Evolutionary conservation across 192 early-diverging fungal genomes (phyloP), one percentile per base, ranked within the genome.

Genomic region (Coemansia sp.): DNA sequence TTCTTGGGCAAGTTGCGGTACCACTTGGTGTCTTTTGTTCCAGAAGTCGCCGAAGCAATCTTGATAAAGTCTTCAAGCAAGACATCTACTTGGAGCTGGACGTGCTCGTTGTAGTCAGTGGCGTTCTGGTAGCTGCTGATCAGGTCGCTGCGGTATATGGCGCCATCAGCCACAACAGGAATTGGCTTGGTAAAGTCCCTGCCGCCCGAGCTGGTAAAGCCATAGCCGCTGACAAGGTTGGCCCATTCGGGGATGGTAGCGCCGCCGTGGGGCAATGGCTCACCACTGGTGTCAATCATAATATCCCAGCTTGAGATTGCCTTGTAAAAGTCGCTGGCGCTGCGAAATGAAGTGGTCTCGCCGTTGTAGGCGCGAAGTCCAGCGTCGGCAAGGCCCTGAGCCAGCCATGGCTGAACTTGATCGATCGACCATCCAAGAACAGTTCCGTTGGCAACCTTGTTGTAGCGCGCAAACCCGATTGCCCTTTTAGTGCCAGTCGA

Each of bases 71-170:
- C 66, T 19, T 81, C 75, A 53, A 87, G 83, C 57, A 87, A 65
- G 7, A 74, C 76, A 43, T 86, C 83, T 21, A 83, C 68, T 44
- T 89, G 63, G 65, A 90, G 79, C 56, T 88, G 85, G 19, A 90
- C 74, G 24, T 86, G 81, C 58, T 91, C 87, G 32, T 75, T 71
- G 79, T 84, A 86, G 39, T 66, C 84, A 15, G 88, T 80, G 17
- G 86, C 88, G 27, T 82, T 68, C n/a, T 82, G 75, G 59, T 84
- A 86, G 85, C 90, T 88, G 71, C 89, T 88, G 56, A 82, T 81
- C 22, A 85, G 86, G 65, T 86, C 86, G 37, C 76, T 72, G 18
- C 74, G 65, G 72, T 83, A 89, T 26, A 85, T 69, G 1, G 86
- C 68, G 61, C 86, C 88, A 42, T 82, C 59, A 27, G 81, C 40